Evolutionary conservation across 441 rosid species (phyloP).

Genomic region (Euphorbia celastroides): DNA sequence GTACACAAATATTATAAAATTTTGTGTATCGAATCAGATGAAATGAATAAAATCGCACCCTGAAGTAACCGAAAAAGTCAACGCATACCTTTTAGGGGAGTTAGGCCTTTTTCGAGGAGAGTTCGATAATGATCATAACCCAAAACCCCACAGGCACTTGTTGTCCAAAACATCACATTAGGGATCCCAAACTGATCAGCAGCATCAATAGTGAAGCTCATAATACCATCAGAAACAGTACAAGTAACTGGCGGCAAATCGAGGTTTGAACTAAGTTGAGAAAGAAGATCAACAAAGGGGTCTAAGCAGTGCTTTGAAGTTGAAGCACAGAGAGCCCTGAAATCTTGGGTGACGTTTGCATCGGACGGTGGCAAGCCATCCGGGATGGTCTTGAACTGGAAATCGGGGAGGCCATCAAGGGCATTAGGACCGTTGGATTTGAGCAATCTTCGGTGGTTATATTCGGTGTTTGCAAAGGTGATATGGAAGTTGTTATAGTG

Average conservation of each 20-base stretch:
- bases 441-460: slow-evolving; percentile 35
- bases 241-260: slow-evolving; percentile 16
- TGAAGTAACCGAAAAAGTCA: no score
- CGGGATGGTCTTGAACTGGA: slow-evolving; percentile 33
- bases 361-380: slow-evolving; percentile 37
- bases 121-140: neutral
- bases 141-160: slow-evolving; percentile 9
- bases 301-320: slow-evolving; percentile 21
- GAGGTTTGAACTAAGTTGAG: neutral
- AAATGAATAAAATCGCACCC: no score
- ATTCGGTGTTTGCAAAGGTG: slow-evolving; percentile 42
- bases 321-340: slow-evolving; percentile 27
- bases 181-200: slow-evolving; percentile 20
- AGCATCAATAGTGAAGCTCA: slow-evolving; percentile 11
- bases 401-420: slow-evolving; percentile 28
- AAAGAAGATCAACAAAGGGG: slow-evolving; percentile 20
- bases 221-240: neutral
- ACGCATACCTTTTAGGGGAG: slow-evolving; percentile 4
- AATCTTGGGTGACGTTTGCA: slow-evolving; percentile 31
- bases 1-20: no score
- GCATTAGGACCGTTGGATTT: slow-evolving; percentile 28
- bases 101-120: neutral
- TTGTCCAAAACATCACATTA: slow-evolving; percentile 14
- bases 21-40: no score
- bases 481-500: slow-evolving; percentile 34